Conservation (phyloP, 1,284 basidiomycete genomes). For the Calocybe gambosa region DNA sequence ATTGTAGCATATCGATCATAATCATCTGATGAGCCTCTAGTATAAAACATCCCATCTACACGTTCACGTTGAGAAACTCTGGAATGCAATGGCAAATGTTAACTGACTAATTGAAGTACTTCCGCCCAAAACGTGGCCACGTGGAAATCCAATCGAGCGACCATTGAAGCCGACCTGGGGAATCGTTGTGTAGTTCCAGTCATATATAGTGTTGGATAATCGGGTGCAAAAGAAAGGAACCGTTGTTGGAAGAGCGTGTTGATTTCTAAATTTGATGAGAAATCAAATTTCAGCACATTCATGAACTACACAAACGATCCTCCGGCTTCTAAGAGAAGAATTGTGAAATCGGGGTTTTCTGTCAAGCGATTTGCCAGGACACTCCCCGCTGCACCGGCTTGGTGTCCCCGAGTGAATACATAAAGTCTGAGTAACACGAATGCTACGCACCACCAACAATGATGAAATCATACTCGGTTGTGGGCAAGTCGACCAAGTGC, state of each 20-base stretch:
- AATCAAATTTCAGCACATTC: neutral
- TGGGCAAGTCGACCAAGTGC: conserved; percentile 5
- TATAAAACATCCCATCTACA: conserved; percentile 15
- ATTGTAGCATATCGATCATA: conserved; percentile 14
- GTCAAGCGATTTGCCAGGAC: conserved; percentile 16
- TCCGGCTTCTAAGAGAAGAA: conserved; percentile 15
- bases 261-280: conserved; percentile 6
- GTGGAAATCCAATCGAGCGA: conserved; percentile 13
- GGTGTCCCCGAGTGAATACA: neutral
- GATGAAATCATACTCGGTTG: conserved; percentile 13
- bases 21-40: conserved; percentile 14
- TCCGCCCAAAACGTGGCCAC: conserved; percentile 17
- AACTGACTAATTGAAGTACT: conserved; percentile 15
- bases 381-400: conserved; percentile 16
- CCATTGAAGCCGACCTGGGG: conserved; percentile 15
- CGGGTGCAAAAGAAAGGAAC: conserved; percentile 13
- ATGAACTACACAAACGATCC: conserved; percentile 10
- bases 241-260: conserved; percentile 5
- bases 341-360: conserved; percentile 9
- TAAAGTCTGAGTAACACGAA: neutral
- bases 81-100: neutral
- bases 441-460: conserved; percentile 14
- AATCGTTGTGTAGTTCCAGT: conserved; percentile 17
- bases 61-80: neutral
- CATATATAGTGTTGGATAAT: conserved; percentile 11